Conservation (phyloP, 176 grass and related monocot genomes). For the Oryza glaberrima region DNA sequence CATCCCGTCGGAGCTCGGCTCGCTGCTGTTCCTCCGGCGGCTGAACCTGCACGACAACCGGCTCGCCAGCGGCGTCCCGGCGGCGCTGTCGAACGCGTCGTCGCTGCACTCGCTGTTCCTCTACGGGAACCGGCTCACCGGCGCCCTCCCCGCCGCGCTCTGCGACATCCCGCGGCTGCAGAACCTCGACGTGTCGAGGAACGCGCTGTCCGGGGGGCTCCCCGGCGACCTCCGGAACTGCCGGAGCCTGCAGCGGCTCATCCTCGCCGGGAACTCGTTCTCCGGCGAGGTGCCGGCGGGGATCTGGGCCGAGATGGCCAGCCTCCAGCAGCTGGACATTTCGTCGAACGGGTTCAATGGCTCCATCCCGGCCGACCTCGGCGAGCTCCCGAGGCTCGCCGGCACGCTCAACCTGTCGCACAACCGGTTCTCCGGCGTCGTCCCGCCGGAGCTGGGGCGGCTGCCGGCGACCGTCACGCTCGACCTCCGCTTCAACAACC, state of each 20-base stretch:
- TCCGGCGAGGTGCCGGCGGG: conserved; percentile 61
- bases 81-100: conserved; percentile 73
- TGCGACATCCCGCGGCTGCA: conserved; percentile 73
- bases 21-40: conserved; percentile 83
- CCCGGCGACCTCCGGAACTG: conserved; percentile 67
- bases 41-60: conserved; percentile 88
- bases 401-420: conserved; percentile 82
- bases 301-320: conserved; percentile 73
- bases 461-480: conserved; percentile 78
- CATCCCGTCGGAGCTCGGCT: conserved; percentile 82
- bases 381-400: conserved; percentile 58
- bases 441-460: conserved; percentile 67
- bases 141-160: conserved; percentile 54
- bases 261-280: conserved; percentile 60
- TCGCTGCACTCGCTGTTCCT: conserved; percentile 89
- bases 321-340: conserved; percentile 75
- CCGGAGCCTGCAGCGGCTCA: conserved; percentile 64
- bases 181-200: conserved; percentile 84
- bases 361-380: conserved; percentile 72
- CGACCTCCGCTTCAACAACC: conserved; percentile 95
- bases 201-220: conserved; percentile 58
- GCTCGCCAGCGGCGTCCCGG: conserved; percentile 53
- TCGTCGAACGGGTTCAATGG: conserved; percentile 80
- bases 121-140: conserved; percentile 73
- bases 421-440: conserved; percentile 65